Evolutionary conservation across 169 alveolate species (phyloP), one percentile per base, ranked within the genome.

Genomic region (Amoebophrya sp.): DNA sequence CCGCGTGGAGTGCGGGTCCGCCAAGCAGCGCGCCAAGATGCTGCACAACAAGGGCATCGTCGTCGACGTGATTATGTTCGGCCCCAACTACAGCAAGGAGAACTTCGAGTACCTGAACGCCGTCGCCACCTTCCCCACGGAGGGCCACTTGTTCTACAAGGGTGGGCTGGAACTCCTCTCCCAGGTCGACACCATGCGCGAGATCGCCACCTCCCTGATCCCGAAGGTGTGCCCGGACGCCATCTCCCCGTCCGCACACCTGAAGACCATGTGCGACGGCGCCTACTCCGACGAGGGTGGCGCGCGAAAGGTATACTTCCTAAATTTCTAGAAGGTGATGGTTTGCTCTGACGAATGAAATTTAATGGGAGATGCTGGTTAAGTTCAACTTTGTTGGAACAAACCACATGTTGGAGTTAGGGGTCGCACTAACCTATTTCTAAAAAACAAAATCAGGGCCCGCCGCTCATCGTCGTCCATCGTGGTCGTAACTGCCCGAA

Each of bases 141-240:
- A 47, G 66, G 66, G 66, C 66, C 66, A 47, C 66, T 47, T 47
- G 66, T 47, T 47, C 66, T 47, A 47, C 66, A 47, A 47, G 66
- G 66, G 66, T 18, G 66, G 66, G 29, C 18, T 47, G 66, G 66
- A 47, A 18, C 66, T 47, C 66, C 66, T 47, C 66, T 47, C 66
- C 66, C 29, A 12, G 66, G 66, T 47, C 66, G 66, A 47, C 66
- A 18, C 29, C 66, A 47, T 47, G 66, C 66, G 66, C 66, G 18
- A 47, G 66, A 47, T 47, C 66, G 66, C 66, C 66, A 12, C 66
- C 18, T 47, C 66, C 29, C 18, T 47, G 66, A 47, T 47, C 66
- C 66, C 66, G 66, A 47, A 47, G 66, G 66, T 47, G 66, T 47
- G 66, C 66, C 66, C 66, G 66, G 66, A 47, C 66, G 66, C 66